These are phyloP conservation scores for Scheffersomyces segobiensis DNA, from an alignment of 1,139 yeast species.

Conservation along the genomic window DNA sequence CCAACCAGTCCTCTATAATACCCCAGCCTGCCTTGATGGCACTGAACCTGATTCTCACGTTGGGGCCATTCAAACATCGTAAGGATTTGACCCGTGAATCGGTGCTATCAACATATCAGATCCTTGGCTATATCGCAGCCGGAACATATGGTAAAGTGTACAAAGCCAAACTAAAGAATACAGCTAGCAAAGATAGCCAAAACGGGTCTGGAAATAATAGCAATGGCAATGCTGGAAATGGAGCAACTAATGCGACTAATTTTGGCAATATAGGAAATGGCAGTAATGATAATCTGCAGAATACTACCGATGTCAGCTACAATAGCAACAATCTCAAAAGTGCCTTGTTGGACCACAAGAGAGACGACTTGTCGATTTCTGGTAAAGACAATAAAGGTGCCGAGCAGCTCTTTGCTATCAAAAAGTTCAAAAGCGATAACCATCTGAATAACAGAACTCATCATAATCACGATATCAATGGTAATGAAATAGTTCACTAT, in stretches of 20 bases:
- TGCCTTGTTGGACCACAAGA: not conserved
- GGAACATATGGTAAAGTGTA: conserved; percentile 98
- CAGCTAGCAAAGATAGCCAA: conserved; percentile 12
- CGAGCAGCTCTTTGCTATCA: conserved; percentile 68
- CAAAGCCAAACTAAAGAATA: conserved; percentile 64
- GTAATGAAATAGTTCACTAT: conserved; percentile 79
- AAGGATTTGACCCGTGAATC: conserved; percentile 69
- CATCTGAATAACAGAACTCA: conserved; percentile 46
- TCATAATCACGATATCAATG: conserved; percentile 48
- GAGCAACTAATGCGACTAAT: not conserved
- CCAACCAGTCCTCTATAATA: conserved; percentile 16
- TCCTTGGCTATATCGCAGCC: conserved; percentile 95
- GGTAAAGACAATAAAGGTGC: conserved; percentile 3
- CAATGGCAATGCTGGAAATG: not conserved
- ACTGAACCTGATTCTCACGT: conserved; percentile 63
- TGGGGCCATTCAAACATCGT: conserved; percentile 72
- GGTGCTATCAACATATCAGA: conserved; percentile 79
- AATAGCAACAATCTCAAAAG: not conserved
- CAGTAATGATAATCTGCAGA: not conserved
- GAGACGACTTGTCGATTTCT: not conserved
- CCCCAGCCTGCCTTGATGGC: conserved; percentile 61
- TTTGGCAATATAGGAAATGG: not conserved
- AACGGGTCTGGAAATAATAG: conserved; percentile 1
- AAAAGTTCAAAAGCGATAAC: conserved; percentile 91
- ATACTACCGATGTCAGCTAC: not conserved